Evolutionary conservation across 768 basidiomycete species (phyloP).

Genomic region (Dacryopinax primogenitus): DNA sequence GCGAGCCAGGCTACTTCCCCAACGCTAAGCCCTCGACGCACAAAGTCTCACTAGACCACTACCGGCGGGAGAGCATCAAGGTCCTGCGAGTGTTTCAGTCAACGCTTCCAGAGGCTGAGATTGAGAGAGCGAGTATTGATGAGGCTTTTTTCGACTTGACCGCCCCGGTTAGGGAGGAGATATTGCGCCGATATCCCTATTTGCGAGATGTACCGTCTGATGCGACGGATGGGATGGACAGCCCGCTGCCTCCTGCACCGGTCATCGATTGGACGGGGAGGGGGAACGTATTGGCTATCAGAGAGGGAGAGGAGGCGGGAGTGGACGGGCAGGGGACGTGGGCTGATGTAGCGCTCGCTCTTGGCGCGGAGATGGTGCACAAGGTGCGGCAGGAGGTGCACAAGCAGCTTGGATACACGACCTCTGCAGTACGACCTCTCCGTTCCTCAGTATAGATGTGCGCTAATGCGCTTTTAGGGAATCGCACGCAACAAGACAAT

Average conservation of each 20-base stretch:
- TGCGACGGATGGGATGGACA: constrained; percentile 59
- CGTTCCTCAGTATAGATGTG: neutral
- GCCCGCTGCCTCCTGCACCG: constrained; percentile 61
- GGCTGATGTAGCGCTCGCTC: constrained; percentile 84
- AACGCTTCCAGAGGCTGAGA: constrained; percentile 60
- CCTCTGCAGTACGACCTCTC: constrained; percentile 57
- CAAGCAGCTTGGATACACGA: constrained; percentile 74
- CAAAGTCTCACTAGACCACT: constrained; percentile 92
- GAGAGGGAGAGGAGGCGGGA: neutral
- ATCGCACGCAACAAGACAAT: constrained; percentile 88
- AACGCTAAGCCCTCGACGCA: constrained; percentile 79
- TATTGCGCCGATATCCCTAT: constrained; percentile 65
- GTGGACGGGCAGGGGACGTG: constrained; percentile 39
- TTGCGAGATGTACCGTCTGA: constrained; percentile 56
- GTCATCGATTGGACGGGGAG: constrained; percentile 44
- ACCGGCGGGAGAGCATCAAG: constrained; percentile 80
- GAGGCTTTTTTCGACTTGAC: constrained; percentile 94
- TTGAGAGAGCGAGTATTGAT: constrained; percentile 96
- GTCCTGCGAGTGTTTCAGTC: constrained; percentile 75
- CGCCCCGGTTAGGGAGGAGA: constrained; percentile 55
- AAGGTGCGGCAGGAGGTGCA: constrained; percentile 56
- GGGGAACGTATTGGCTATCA: constrained; percentile 48
- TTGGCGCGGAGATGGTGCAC: constrained; percentile 79
- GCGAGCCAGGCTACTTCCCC: constrained; percentile 84
- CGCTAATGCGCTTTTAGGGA: constrained; percentile 38